phyloP scores from a whole-genome alignment of 495 filamentous ascomycete species.

The Apiosordaria backusii region DNA sequence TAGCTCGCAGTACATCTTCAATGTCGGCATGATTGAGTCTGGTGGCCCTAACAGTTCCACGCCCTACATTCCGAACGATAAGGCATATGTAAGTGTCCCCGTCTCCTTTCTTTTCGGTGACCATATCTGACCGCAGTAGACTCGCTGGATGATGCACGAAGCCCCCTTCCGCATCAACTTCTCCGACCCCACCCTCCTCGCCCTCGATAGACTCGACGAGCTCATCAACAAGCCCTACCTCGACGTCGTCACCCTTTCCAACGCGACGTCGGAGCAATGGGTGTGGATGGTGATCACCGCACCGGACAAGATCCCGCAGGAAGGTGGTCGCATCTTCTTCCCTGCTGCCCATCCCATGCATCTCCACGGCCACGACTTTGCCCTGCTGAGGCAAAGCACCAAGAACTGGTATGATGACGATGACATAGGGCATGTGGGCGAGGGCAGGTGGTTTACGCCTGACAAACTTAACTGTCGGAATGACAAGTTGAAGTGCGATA shows the following conservation, averaged over 20 bases:
- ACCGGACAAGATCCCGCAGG: constrained; percentile 2
- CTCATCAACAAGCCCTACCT: constrained; percentile 6
- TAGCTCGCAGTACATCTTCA: constrained; percentile 15
- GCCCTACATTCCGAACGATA: neutral
- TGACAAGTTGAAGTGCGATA: constrained; percentile 25
- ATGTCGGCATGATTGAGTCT: constrained; percentile 13
- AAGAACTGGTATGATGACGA: constrained; percentile 11
- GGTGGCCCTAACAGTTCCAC: neutral
- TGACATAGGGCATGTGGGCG: neutral
- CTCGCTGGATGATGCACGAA: constrained; percentile 13
- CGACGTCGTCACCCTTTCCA: constrained; percentile 6
- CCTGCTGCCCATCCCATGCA: constrained; percentile 45
- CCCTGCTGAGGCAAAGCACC: constrained; percentile 37
- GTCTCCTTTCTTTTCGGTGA: neutral
- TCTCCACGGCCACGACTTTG: constrained; percentile 58
- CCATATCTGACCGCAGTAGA: neutral
- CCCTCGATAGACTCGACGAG: neutral
- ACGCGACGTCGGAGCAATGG: constrained; percentile 8
- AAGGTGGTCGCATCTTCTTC: constrained; percentile 2
- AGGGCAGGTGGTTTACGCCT: neutral
- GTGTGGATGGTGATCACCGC: constrained; percentile 21
- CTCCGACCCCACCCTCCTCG: constrained; percentile 34
- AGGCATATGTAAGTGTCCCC: neutral
- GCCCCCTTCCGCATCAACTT: constrained; percentile 38
- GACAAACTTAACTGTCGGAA: constrained; percentile 9